These are phyloP conservation scores for Fusarium chlamydosporum DNA, from an alignment of 2,329 filamentous ascomycete species.

Conservation along the genomic window DNA sequence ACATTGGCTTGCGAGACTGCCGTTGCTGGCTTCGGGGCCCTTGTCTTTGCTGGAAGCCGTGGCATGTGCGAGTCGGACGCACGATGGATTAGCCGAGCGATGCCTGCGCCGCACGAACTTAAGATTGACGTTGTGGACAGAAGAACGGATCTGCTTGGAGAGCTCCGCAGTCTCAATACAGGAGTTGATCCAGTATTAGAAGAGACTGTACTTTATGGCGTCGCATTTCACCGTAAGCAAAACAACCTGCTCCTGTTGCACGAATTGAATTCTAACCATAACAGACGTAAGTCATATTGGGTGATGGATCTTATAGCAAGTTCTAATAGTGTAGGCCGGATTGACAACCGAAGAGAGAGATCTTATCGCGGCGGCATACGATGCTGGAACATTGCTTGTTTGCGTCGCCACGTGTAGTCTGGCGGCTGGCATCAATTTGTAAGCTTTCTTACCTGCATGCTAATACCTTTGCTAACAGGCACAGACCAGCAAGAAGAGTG, in stretches of 20 bases:
- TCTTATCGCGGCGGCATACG: conserved; percentile 78
- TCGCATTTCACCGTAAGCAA: conserved; percentile 77
- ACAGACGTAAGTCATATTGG: conserved; percentile 57
- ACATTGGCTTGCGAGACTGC: conserved; percentile 78
- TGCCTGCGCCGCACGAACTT: conserved; percentile 67
- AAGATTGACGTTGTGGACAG: conserved; percentile 66
- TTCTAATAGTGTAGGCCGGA: conserved; percentile 65
- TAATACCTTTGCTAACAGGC: conserved; percentile 22
- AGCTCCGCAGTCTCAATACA: conserved; percentile 74
- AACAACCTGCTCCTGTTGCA: not conserved
- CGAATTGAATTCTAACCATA: conserved; percentile 16
- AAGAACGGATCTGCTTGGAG: conserved; percentile 74
- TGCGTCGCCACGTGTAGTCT: conserved; percentile 84
- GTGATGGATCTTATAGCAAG: not conserved
- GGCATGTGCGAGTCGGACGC: conserved; percentile 77
- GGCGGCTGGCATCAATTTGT: conserved; percentile 85
- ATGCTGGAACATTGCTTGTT: conserved; percentile 75
- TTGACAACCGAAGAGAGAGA: conserved; percentile 83
- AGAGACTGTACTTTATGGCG: conserved; percentile 74
- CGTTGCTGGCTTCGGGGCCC: conserved; percentile 75
- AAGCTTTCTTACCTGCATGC: conserved; percentile 24
- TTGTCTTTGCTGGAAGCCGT: conserved; percentile 81
- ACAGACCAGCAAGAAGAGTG: conserved; percentile 74
- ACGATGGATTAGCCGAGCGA: conserved; percentile 74
- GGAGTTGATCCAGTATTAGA: conserved; percentile 76